phyloP scores from a whole-genome alignment of 164 flowering plant species.

The Santalum album region DNA sequence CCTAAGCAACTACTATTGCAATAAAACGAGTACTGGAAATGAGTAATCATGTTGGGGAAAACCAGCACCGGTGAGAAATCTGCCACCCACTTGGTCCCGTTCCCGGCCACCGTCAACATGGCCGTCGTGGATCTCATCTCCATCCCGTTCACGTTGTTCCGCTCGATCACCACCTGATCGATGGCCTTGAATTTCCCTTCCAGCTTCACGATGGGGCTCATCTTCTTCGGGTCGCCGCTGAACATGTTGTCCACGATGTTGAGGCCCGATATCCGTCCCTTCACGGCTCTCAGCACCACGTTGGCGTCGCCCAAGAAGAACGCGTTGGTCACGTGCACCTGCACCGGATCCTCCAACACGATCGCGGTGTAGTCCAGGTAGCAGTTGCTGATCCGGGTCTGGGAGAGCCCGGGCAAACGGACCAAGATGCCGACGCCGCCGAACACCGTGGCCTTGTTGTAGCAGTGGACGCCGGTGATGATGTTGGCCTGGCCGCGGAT shows the following conservation, averaged over 20 bases:
- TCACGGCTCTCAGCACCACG: conserved; percentile 7
- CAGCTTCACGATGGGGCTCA: neutral
- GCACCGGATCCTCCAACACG: conserved; percentile 19
- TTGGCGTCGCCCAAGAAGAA: conserved; percentile 18
- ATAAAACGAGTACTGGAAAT: conserved; percentile 37
- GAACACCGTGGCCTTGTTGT: conserved; percentile 16
- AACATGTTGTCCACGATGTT: conserved; percentile 21
- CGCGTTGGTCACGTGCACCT: conserved; percentile 11
- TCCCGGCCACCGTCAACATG: conserved; percentile 28
- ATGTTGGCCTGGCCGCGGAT: conserved; percentile 16
- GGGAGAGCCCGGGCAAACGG: conserved; percentile 4
- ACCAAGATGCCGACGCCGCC: conserved; percentile 17
- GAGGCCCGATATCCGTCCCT: conserved; percentile 2
- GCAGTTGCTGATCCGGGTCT: conserved; percentile 14
- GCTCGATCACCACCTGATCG: conserved; percentile 48
- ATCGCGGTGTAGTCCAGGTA: conserved; percentile 19
- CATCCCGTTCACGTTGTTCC: conserved; percentile 45
- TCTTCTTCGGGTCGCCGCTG: conserved; percentile 7
- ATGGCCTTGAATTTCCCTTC: conserved; percentile 25
- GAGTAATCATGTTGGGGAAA: conserved; percentile 38
- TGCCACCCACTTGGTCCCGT: conserved; percentile 37
- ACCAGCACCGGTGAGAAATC: conserved; percentile 35
- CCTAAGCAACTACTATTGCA: too few relatives aligned
- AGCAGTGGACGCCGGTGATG: conserved; percentile 17
- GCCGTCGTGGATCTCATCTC: conserved; percentile 36